Evolutionary conservation across 257 asterid genomes (phyloP), one percentile per base, ranked within the genome.

Genomic region (Ajuga chamaepitys): DNA sequence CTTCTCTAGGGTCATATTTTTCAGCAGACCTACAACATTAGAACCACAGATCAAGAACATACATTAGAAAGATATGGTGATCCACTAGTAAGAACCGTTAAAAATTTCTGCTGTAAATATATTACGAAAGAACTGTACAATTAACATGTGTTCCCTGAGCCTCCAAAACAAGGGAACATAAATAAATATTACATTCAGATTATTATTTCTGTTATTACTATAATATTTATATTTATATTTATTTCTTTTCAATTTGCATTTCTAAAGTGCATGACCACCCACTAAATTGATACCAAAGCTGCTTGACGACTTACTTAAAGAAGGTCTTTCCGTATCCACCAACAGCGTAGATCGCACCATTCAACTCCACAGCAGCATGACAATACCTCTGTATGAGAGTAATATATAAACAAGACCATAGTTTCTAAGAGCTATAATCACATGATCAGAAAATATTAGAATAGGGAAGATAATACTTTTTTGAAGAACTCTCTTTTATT

Each of bases 301-400:
- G 62, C n/a, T n/a, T n/a, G n/a, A n/a, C n/a, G n/a, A n/a, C 54
- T 82, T 76, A 89, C 96, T 73, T 79, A 82, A 89, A 62, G 78
- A 84, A 89, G 4, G 56, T 47, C 11, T 17, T 28, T 54, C 85
- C 92, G 21, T 85, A 85, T 67, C 95, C 95, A 64, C 95, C 95
- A 62, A 82, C 88, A 61, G 89, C 89, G 58, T 87, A 87, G 57
- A 87, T 41, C 16, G 78, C 85, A 46, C 95, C 92, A 72, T 78
- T 78, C 67, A 79, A 77, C 71, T 84, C 87, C 53, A 80, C 86
- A 9, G 89, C 89, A 54, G 86, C 85, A 52, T 82, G 81, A 63
- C 88, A 79, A 75, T 84, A 88, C 61, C 95, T 74, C 96, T 88
- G 81, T 46, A 61, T 54, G n/a, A 40, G 62, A 62, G 4, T 38